These are phyloP conservation scores for Corylus avellana DNA, from an alignment of 306 rosid genomes.

Conservation along the genomic window DNA sequence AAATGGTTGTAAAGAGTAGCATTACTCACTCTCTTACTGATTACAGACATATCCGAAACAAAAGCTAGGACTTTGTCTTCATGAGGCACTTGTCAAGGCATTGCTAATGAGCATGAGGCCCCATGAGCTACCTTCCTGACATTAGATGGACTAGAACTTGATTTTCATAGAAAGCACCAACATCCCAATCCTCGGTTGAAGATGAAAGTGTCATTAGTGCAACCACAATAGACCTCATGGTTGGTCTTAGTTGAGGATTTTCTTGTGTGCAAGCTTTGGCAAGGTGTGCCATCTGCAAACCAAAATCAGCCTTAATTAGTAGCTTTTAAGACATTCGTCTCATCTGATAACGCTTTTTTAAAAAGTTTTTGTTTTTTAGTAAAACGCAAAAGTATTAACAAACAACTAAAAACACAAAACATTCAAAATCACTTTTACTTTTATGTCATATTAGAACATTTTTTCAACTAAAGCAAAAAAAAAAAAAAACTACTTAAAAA, in stretches of 20 bases:
- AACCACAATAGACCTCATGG: constrained; percentile 78
- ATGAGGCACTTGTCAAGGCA: constrained; percentile 16
- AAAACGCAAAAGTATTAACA: too few species aligned
- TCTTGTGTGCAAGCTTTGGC: constrained; percentile 78
- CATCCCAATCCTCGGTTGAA: constrained; percentile 69
- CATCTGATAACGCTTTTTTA: too few species aligned
- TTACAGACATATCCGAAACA: neutral
- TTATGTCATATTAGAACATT: too few species aligned
- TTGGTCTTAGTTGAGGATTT: constrained; percentile 78
- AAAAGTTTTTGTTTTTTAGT: too few species aligned
- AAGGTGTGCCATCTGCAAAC: constrained; percentile 62
- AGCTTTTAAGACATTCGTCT: too few species aligned
- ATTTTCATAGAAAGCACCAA: constrained; percentile 60
- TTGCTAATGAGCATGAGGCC: neutral
- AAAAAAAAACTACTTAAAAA: too few species aligned
- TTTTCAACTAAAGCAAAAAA: too few species aligned
- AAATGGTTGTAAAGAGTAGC: too few species aligned
- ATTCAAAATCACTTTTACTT: too few species aligned
- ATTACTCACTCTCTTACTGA: neutral
- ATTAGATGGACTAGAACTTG: constrained; percentile 45
- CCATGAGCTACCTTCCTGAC: constrained; percentile 47
- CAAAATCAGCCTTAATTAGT: neutral
- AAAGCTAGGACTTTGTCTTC: constrained; percentile 4
- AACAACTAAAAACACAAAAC: too few species aligned
- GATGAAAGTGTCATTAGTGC: constrained; percentile 72